Conservation (phyloP, 768 basidiomycete genomes). For the Auricularia sp. region DNA sequence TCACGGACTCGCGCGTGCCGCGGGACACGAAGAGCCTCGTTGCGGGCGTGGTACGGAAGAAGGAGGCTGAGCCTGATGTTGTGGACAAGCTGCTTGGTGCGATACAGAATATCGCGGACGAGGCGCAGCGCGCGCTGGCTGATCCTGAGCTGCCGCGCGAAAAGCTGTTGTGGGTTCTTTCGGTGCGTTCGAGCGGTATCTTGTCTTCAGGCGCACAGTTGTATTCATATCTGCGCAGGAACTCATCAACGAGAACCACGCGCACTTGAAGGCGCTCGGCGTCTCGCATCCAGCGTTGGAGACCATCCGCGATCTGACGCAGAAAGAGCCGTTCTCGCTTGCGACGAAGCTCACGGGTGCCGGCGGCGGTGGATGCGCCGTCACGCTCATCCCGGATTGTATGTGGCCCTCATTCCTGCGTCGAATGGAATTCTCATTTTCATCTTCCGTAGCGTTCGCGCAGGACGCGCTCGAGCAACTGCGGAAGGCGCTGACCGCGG, state of each 20-base stretch:
- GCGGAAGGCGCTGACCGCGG: constrained; percentile 45
- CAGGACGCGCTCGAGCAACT: constrained; percentile 49
- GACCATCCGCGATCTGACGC: constrained; percentile 62
- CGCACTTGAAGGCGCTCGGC: constrained; percentile 69
- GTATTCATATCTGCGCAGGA: constrained; percentile 34
- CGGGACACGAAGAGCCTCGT: constrained; percentile 93
- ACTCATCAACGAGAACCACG: constrained; percentile 85
- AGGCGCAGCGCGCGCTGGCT: constrained; percentile 64
- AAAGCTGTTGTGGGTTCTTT: constrained; percentile 53
- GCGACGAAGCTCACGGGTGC: constrained; percentile 96
- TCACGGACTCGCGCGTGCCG: constrained; percentile 89
- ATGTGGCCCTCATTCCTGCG: constrained; percentile 17
- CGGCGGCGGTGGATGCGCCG: constrained; percentile 96
- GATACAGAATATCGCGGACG: constrained; percentile 80
- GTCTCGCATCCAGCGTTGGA: constrained; percentile 90
- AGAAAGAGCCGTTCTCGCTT: constrained; percentile 51
- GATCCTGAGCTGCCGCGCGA: constrained; percentile 63
- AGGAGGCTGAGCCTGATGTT: constrained; percentile 70
- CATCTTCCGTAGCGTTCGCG: constrained; percentile 51
- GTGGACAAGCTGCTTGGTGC: constrained; percentile 67
- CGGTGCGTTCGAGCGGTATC: constrained; percentile 39
- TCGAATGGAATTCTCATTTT: not conserved
- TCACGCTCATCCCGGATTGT: constrained; percentile 93
- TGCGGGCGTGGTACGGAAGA: constrained; percentile 73
- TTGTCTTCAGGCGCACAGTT: constrained; percentile 10